Percentiles rank a stretch among this genome's conserved stretches.
phyloP scores from a whole-genome alignment of 2,329 filamentous ascomycete genomes.

The Botrytis aclada region DNA sequence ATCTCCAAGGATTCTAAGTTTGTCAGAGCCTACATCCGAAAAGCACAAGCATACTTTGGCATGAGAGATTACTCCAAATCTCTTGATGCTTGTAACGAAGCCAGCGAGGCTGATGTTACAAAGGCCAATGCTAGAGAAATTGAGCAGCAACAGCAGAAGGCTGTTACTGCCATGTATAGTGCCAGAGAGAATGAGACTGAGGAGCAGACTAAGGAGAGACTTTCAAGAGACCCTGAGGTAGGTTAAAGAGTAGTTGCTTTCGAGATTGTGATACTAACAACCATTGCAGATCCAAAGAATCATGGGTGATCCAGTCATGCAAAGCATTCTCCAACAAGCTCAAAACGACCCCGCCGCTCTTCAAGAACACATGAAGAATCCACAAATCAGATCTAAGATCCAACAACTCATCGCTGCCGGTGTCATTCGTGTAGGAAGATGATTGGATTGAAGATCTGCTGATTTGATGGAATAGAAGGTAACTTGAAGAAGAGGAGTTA shows the following conservation, averaged over 20 bases:
- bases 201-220: conserved; percentile 87
- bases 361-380: conserved; percentile 96
- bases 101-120: conserved; percentile 68
- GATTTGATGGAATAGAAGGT: not conserved
- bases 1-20: conserved; percentile 90
- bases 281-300: conserved; percentile 69
- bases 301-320: conserved; percentile 96
- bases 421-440: conserved; percentile 73
- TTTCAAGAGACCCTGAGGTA: conserved; percentile 88
- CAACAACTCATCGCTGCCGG: conserved; percentile 63
- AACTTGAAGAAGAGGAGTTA: not conserved
- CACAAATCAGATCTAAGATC: conserved; percentile 78
- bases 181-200: conserved; percentile 93
- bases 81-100: conserved; percentile 83
- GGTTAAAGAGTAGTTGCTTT: conserved; percentile 38
- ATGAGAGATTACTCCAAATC: conserved; percentile 99
- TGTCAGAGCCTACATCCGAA: conserved; percentile 93
- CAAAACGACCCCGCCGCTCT: conserved; percentile 89
- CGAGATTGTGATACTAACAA: conserved; percentile 23
- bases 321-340: conserved; percentile 93
- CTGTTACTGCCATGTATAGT: conserved; percentile 82
- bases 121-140: conserved; percentile 88
- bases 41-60: conserved; percentile 90
- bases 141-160: conserved; percentile 91
- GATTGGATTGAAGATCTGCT: conserved; percentile 23